These are phyloP conservation scores for Candida ipomoeae DNA, from an alignment of 805 yeast genomes.

Conservation along the genomic window DNA sequence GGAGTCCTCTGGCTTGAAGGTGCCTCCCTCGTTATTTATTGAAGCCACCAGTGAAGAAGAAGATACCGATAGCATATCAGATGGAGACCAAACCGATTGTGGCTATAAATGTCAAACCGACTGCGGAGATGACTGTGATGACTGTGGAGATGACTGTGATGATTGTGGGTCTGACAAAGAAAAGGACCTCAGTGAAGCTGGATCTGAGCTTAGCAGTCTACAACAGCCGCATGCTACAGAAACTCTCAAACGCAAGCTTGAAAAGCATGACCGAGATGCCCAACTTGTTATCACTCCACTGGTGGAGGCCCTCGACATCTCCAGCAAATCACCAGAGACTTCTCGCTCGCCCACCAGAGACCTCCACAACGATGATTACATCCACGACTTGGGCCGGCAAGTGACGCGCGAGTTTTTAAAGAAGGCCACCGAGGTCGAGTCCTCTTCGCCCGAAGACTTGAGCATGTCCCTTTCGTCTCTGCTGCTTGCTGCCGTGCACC, in stretches of 20 bases:
- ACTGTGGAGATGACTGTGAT: no score
- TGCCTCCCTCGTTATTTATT: background rate
- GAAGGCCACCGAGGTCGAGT: slow-evolving; percentile 30
- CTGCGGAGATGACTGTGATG: no score
- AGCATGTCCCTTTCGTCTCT: slow-evolving; percentile 8
- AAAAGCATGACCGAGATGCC: background rate
- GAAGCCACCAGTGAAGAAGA: background rate
- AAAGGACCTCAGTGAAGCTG: background rate
- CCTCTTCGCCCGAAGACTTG: slow-evolving; percentile 13
- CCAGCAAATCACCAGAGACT: background rate
- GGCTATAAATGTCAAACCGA: background rate
- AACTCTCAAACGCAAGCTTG: background rate
- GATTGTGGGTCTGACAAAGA: background rate
- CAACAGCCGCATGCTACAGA: slow-evolving; percentile 2
- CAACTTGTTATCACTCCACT: background rate
- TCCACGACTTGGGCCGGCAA: slow-evolving; percentile 32
- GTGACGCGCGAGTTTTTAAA: slow-evolving; percentile 30
- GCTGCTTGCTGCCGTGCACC: slow-evolving; percentile 23
- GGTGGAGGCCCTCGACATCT: background rate
- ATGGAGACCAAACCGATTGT: background rate
- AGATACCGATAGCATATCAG: background rate
- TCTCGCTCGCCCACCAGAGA: background rate
- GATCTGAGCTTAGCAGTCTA: background rate
- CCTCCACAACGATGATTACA: slow-evolving; percentile 14
- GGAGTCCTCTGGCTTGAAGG: slow-evolving; percentile 10